Conservation (phyloP, 2,329 filamentous ascomycete species). For the Acrocalymma vagum region DNA sequence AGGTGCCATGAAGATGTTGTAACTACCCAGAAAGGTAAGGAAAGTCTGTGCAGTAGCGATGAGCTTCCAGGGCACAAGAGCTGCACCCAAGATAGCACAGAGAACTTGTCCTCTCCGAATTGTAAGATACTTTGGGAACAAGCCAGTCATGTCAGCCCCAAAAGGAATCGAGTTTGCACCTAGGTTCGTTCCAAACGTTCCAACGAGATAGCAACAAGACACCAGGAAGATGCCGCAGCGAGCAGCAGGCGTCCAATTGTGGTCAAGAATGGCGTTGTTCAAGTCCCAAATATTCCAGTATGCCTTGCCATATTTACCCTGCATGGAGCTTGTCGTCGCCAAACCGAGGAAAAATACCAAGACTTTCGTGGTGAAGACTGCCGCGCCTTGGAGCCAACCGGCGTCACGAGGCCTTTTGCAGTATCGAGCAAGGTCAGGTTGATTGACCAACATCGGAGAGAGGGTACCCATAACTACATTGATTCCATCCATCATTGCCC, state of each 20-base stretch:
- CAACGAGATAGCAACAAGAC: too few species aligned
- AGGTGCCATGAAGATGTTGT: constrained; percentile 53
- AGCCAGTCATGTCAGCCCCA: constrained; percentile 52
- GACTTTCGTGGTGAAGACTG: constrained; percentile 49
- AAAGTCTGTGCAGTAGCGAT: constrained; percentile 51
- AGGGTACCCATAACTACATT: constrained; percentile 53
- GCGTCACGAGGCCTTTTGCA: constrained; percentile 42
- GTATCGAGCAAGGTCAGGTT: constrained; percentile 54
- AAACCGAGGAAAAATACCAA: constrained; percentile 53
- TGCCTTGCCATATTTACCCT: constrained; percentile 44
- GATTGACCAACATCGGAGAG: constrained; percentile 51
- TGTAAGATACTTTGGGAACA: constrained; percentile 54
- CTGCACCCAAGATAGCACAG: constrained; percentile 47
- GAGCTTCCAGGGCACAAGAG: constrained; percentile 54
- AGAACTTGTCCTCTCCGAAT: constrained; percentile 54
- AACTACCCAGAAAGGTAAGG: constrained; percentile 53
- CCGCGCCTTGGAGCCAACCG: constrained; percentile 39
- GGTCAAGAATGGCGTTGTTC: constrained; percentile 52
- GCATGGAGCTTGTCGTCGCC: constrained; percentile 48
- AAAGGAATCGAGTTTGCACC: constrained; percentile 52
- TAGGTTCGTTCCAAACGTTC: constrained; percentile 56
- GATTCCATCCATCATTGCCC: constrained; percentile 52
- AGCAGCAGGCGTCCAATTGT: constrained; percentile 48
- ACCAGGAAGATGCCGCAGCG: constrained; percentile 53
- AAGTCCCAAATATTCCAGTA: constrained; percentile 59